phyloP scores from a whole-genome alignment of 768 basidiomycete species.

The Rhizopogon rudus region DNA sequence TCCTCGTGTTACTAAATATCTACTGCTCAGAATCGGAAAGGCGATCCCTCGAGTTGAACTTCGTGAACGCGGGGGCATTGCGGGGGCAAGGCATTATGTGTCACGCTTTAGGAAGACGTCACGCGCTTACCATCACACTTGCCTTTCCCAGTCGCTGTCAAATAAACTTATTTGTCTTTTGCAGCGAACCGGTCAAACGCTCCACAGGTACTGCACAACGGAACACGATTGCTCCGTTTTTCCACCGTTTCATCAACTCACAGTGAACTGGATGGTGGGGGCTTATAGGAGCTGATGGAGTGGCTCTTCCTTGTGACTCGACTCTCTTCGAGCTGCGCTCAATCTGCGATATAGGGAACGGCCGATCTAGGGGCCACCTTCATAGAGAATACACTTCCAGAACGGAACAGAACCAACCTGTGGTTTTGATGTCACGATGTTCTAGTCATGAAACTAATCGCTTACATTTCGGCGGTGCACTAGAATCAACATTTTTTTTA shows the following conservation, averaged over 20 bases:
- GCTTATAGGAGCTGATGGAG: neutral
- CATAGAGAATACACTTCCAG: slow-evolving; percentile 20
- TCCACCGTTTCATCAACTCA: neutral
- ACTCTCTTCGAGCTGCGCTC: slow-evolving; percentile 13
- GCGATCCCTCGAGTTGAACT: slow-evolving; percentile 7
- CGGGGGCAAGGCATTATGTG: slow-evolving; percentile 4
- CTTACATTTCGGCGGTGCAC: neutral
- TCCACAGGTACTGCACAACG: neutral
- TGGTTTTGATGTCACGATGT: slow-evolving; percentile 7
- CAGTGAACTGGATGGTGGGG: neutral
- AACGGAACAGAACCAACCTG: slow-evolving; percentile 25
- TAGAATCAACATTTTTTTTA: neutral
- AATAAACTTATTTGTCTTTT: neutral
- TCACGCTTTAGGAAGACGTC: slow-evolving; percentile 1
- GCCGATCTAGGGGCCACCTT: slow-evolving; percentile 30
- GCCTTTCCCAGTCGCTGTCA: neutral
- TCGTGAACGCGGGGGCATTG: slow-evolving; percentile 3
- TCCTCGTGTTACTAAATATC: slow-evolving; percentile 4
- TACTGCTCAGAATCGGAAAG: slow-evolving; percentile 3
- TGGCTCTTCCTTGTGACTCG: slow-evolving; percentile 6
- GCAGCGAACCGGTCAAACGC: neutral
- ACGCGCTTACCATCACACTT: slow-evolving; percentile 12
- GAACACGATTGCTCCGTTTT: neutral
- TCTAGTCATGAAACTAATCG: slow-evolving; percentile 2
- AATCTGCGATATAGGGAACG: slow-evolving; percentile 21